A percentile compares a stretch with the other conserved stretches of the same genome.
These are phyloP conservation scores for Taiozyma sp. DNA, from an alignment of 1,139 yeast genomes.

Conservation along the genomic window DNA sequence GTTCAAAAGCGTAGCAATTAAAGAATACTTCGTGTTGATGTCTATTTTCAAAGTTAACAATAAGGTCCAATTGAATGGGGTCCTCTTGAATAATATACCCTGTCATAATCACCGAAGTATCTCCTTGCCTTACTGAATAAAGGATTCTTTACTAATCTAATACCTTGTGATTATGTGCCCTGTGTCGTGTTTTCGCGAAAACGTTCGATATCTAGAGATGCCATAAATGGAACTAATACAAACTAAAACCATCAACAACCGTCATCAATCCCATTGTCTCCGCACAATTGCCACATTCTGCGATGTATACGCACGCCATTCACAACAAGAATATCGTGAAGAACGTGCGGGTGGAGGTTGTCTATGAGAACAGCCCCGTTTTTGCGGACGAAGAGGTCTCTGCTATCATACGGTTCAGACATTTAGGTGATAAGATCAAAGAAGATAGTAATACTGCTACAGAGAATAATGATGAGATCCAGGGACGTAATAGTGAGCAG, in stretches of 20 bases:
- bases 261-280: neutral
- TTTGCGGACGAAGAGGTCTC: conserved; percentile 35
- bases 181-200: too few relatives aligned
- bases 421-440: conserved; percentile 25
- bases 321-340: conserved; percentile 4
- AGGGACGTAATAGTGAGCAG: neutral
- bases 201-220: neutral
- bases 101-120: too few relatives aligned
- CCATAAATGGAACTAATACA: too few relatives aligned
- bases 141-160: too few relatives aligned
- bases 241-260: neutral
- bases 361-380: conserved; percentile 32
- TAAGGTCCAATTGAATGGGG: too few relatives aligned
- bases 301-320: conserved; percentile 1
- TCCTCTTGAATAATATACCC: too few relatives aligned
- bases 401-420: conserved; percentile 32
- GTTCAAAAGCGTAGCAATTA: too few relatives aligned
- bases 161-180: too few relatives aligned
- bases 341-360: conserved; percentile 32
- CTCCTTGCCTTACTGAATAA: too few relatives aligned
- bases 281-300: neutral
- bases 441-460: neutral
- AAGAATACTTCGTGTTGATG: too few relatives aligned
- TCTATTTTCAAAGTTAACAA: too few relatives aligned
- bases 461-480: neutral